Evolutionary conservation across 1,284 basidiomycete species (phyloP), one percentile per base, ranked within the genome.

Genomic region (Spongispora temasekensis): DNA sequence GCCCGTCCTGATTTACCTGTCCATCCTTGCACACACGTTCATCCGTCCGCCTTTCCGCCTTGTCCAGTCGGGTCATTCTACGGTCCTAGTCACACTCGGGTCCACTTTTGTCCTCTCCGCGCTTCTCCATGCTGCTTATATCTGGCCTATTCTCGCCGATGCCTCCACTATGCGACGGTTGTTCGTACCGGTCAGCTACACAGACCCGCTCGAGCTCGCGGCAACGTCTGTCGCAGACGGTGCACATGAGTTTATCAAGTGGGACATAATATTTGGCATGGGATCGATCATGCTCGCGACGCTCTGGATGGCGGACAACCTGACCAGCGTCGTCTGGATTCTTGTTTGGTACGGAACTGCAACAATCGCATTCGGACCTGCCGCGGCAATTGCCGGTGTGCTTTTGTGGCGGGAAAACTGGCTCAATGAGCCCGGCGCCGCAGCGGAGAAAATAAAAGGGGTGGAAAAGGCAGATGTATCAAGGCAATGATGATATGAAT

Each of bases 381-480:
- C 79, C 4, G 80, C 82, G 50, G 76, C 79, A 10, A 67, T 81
- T 21, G 70, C 73, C 19, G 79, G 75, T 1, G 71, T 78, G 2
- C 68, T 77, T 19, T 64, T 81, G 52, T 83, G 82, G 80, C 71
- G 78, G 57, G 81, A 83, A 55, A 61, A 55, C 42, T 63, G 59
- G 37, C 59, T 77, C 17, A 70, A 77, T 17, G 48, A 42, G 10
- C 27, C n/a, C n/a, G n/a, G n/a, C n/a, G n/a, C n/a, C n/a, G n/a
- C n/a, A n/a, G n/a, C n/a, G n/a, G n/a, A n/a, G n/a, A n/a, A n/a
- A n/a, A n/a, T n/a, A n/a, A n/a, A n/a, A n/a, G n/a, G n/a, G n/a
- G n/a, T n/a, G n/a, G n/a, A n/a, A n/a, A n/a, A n/a, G n/a, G n/a
- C n/a, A n/a, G n/a, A n/a, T n/a, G n/a, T n/a, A n/a, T n/a, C n/a